Evolutionary conservation across 495 filamentous ascomycete species (phyloP), one percentile per base, ranked within the genome.

Genomic region (Zalerion maritima): DNA sequence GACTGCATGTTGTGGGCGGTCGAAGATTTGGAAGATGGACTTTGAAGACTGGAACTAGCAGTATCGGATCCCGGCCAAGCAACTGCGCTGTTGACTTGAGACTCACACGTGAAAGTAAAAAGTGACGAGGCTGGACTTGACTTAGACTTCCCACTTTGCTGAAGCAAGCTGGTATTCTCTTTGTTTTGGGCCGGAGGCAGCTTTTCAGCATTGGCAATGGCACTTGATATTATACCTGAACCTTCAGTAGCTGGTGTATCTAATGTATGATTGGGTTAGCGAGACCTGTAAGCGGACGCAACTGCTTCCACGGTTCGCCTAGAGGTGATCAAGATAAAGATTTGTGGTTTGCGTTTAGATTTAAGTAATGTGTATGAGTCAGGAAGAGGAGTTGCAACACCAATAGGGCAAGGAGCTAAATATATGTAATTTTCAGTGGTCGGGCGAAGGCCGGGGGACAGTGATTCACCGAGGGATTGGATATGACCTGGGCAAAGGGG

Each of bases 21-120:
- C n/a, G n/a, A n/a, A n/a, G n/a, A n/a, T n/a, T n/a, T n/a, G 41
- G 5, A 29, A 37, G 16, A 25, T 34, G n/a, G 34, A 38, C 31
- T 40, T 32, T 14, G 35, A 30, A 43, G 39, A 11, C 18, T 30
- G 7, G 39, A 37, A 10, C 38, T 34, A 6, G 68, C 64, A 12
- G 74, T 71, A 41, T 82, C 77, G 1, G 79, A 76, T 26, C 53
- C 62, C 19, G 65, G 59, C 64, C 63, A 68, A 15, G 57, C 42
- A 12, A 55, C 24, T n/a, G 49, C 43, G 3, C 55, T 57, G 5
- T 62, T 58, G 7, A 64, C 61, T 31, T 64, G 62, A 0, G 67
- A 58, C 34, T 82, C 78, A 50, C 81, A 87, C 2, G 78, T 89
- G 49, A 94, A 94, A 10, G 85, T 93, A 42, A 94, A 94, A 38